Evolutionary conservation across 2,329 filamentous ascomycete genomes (phyloP).

Genomic region (Ceratocystis papillata): DNA sequence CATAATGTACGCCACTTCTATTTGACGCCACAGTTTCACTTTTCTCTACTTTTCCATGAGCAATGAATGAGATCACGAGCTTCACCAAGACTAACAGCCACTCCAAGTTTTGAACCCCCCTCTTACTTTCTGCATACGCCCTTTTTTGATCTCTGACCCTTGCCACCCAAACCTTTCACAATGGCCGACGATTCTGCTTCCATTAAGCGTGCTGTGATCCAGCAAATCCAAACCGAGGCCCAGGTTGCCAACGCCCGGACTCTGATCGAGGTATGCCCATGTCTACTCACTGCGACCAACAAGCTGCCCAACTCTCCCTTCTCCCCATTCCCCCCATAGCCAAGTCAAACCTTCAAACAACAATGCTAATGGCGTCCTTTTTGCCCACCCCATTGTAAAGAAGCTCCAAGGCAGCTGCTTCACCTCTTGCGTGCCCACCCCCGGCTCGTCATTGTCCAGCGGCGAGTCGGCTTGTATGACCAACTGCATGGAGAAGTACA

Average conservation of each 20-base stretch:
- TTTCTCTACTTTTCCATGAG: constrained; percentile 10
- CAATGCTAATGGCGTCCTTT: background rate
- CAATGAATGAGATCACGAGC: background rate
- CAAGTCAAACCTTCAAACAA: background rate
- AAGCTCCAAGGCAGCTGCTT: constrained; percentile 77
- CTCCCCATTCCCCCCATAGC: background rate
- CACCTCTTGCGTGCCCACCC: constrained; percentile 62
- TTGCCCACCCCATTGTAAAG: constrained; percentile 33
- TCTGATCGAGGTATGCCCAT: constrained; percentile 53
- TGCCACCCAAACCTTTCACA: background rate
- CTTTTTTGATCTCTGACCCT: background rate
- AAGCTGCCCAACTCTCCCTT: too few relatives aligned
- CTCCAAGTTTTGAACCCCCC: background rate
- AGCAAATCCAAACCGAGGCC: constrained; percentile 52
- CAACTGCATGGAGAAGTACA: constrained; percentile 77
- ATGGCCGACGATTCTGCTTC: constrained; percentile 39
- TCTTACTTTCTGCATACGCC: background rate
- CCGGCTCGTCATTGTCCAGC: constrained; percentile 54
- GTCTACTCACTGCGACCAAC: background rate
- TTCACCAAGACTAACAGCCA: background rate
- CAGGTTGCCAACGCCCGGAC: constrained; percentile 57
- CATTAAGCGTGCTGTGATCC: constrained; percentile 52
- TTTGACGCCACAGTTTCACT: constrained; percentile 2
- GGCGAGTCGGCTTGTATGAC: constrained; percentile 61
- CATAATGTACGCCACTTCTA: background rate